Evolutionary conservation across 1,284 basidiomycete species (phyloP), one percentile per base, ranked within the genome.

Genomic region (Moesziomyces sp.): DNA sequence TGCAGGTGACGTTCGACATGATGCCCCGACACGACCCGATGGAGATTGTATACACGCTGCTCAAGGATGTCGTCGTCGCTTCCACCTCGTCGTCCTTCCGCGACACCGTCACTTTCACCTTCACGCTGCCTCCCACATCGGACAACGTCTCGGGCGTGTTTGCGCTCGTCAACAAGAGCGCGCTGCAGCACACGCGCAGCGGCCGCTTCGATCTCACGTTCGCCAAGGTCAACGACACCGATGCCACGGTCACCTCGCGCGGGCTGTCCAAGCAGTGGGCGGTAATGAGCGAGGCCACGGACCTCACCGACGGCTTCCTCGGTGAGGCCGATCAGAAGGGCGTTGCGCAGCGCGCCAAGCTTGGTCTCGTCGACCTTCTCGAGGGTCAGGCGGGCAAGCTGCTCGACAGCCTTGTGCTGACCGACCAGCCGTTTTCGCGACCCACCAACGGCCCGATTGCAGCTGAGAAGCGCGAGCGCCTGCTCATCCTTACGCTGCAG

Each of bases 131-230:
- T 10, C 53, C 57, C 5, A 59, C 60, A 8, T 13, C 65, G 24
- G 74, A 74, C 55, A 76, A 76, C 48, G 44, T 74, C 34, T 58
- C 58, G 19, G 81, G 80, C 19, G 70, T 81, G 21, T 84, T 83
- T 68, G 79, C 79, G 5, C 47, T 84, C 6, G 75, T 81, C 52
- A 68, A 78, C 74, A 83, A 83, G 74, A 55, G 51, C 16, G 70
- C 53, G 5, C 60, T 84, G 19, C 77, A 72, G 38, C 38, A 53
- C 42, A 75, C 72, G 28, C 77, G 78, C 28, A 53, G 50, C 19
- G 76, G 69, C 11, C 75, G 82, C 44, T 84, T 74, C 58, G 82
- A 84, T 47, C 67, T 84, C 28, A 62, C 66, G 16, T 84, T 84
- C 52, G 63, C 80, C 56, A 80, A 78, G 44, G 68, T 82, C 50